These are phyloP conservation scores for Plasmopara muralis DNA, from an alignment of 352 stramenopile species.

Conservation along the genomic window DNA sequence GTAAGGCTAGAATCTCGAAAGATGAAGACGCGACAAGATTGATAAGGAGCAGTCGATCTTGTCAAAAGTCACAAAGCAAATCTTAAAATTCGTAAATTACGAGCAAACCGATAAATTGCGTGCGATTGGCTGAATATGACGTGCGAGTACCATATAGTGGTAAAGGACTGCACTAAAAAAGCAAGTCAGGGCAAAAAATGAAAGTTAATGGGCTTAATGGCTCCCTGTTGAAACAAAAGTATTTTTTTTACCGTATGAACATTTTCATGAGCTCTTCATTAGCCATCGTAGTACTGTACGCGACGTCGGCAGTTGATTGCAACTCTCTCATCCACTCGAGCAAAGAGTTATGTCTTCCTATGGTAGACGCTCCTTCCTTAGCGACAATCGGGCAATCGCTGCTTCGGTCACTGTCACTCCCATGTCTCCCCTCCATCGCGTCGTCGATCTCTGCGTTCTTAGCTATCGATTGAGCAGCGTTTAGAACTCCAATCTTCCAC, in stretches of 20 bases:
- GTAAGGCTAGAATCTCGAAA: no score
- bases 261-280: constrained; percentile 43
- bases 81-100: no score
- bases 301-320: constrained; percentile 32
- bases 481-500: neutral
- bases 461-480: constrained; percentile 6
- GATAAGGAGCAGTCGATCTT: no score
- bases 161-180: no score
- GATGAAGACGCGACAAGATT: no score
- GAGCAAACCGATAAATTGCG: no score
- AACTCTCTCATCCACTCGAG: constrained; percentile 33
- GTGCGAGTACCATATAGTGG: no score
- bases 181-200: no score
- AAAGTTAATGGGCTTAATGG: no score
- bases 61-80: no score
- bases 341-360: constrained; percentile 13
- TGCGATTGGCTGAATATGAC: no score
- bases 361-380: neutral
- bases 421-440: constrained; percentile 5
- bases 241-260: constrained; percentile 14
- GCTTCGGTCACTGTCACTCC: constrained; percentile 6
- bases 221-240: no score
- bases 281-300: constrained; percentile 35
- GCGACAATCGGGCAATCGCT: constrained; percentile 2
- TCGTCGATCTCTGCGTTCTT: constrained; percentile 4